Conservation (phyloP, 225 moss, liverwort and hornwort genomes). For the Physcomitrium patens region DNA sequence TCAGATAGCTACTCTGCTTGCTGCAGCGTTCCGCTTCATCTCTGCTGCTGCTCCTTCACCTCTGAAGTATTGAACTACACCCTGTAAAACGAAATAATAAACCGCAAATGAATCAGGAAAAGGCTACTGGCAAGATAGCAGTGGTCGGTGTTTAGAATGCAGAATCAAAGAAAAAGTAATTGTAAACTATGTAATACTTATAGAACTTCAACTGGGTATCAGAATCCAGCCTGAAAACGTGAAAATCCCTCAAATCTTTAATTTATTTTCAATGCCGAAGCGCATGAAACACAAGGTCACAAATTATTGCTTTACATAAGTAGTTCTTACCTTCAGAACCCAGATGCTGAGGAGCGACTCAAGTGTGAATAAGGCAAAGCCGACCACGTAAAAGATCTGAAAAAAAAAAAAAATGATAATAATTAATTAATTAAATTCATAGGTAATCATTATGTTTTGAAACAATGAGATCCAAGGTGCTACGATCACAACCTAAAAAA, state of each 20-base stretch:
- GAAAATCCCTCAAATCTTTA: no score
- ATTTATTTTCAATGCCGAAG: no score
- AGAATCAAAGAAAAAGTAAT: not conserved
- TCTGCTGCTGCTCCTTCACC: conserved; percentile 89
- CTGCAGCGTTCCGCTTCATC: conserved; percentile 75
- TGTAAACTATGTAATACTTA: not conserved
- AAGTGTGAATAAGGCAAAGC: conserved; percentile 64
- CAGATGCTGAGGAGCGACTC: conserved; percentile 62
- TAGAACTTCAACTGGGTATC: no score
- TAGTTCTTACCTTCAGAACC: conserved; percentile 69
- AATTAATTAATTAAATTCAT: not conserved
- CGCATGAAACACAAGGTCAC: not conserved
- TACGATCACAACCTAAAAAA: conserved; percentile 13
- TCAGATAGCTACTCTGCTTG: conserved; percentile 71
- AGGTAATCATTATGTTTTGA: not conserved
- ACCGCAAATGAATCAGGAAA: conserved; percentile 24
- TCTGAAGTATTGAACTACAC: conserved; percentile 80
- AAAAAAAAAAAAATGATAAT: not conserved
- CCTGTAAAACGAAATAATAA: conserved; percentile 50
- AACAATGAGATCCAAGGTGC: not conserved
- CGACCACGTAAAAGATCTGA: conserved; percentile 84
- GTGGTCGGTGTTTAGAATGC: not conserved
- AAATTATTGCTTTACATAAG: not conserved
- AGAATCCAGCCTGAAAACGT: not conserved
- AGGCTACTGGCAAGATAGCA: not conserved